These are phyloP conservation scores for Pseudogymnoascus sp. DNA, from an alignment of 2,329 filamentous ascomycete species.

Conservation along the genomic window DNA sequence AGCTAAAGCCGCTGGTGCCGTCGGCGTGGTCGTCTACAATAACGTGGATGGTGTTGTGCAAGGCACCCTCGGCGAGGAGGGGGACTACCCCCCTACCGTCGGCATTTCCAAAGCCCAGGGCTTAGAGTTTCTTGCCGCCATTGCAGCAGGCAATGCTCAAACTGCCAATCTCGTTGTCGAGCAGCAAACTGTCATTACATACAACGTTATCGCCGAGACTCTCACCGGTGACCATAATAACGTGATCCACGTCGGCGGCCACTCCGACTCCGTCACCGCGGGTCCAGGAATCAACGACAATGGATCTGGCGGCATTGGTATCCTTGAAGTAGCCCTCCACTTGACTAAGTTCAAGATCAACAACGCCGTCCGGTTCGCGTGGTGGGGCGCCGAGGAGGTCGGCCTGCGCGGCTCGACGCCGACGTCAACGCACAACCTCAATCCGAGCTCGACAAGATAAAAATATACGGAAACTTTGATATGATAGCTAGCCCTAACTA, in stretches of 20 bases:
- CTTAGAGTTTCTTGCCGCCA: conserved; percentile 9
- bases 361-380: conserved; percentile 57
- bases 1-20: conserved; percentile 48
- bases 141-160: conserved; percentile 14
- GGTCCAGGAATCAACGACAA: conserved; percentile 64
- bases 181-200: conserved; percentile 13
- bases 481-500: conserved; percentile 34
- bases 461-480: conserved; percentile 57
- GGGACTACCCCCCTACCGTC: conserved; percentile 12
- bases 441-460: conserved; percentile 47
- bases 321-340: conserved; percentile 53
- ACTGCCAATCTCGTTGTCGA: conserved; percentile 13
- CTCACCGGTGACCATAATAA: conserved; percentile 52
- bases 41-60: conserved; percentile 15
- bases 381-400: too few relatives aligned
- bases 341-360: conserved; percentile 50
- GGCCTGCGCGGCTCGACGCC: too few relatives aligned
- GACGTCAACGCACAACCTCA: conserved; percentile 42
- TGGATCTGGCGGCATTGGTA: conserved; percentile 51
- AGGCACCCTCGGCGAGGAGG: conserved; percentile 17
- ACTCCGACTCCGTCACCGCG: conserved; percentile 54
- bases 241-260: conserved; percentile 51
- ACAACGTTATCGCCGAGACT: conserved; percentile 41
- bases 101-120: conserved; percentile 18
- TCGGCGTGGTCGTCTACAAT: conserved; percentile 41